Conservation (phyloP, 371 early-diverging fungal genomes). For the Chytridiales sp. region DNA sequence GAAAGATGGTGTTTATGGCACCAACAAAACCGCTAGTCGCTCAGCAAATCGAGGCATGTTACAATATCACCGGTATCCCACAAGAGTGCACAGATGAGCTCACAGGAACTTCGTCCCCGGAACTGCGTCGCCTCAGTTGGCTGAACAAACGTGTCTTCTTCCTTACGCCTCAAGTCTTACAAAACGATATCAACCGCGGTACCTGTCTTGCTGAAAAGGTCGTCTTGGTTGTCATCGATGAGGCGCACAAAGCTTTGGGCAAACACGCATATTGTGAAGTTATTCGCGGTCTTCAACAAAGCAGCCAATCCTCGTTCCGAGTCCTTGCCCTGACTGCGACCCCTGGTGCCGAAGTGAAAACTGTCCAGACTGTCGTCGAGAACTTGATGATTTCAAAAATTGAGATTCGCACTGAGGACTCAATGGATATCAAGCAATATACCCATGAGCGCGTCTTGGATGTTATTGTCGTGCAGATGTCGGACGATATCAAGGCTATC, state of each 20-base stretch:
- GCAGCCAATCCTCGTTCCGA: constrained; percentile 54
- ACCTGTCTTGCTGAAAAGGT: constrained; percentile 42
- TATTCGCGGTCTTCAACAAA: constrained; percentile 57
- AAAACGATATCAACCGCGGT: constrained; percentile 71
- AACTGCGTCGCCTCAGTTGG: constrained; percentile 49
- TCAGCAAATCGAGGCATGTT: constrained; percentile 89
- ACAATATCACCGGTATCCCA: constrained; percentile 67
- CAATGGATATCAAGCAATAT: constrained; percentile 75
- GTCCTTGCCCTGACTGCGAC: constrained; percentile 90
- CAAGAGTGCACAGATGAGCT: constrained; percentile 69
- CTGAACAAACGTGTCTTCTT: constrained; percentile 67
- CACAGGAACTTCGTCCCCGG: constrained; percentile 68
- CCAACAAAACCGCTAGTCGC: constrained; percentile 89
- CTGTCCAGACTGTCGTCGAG: constrained; percentile 75
- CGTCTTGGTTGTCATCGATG: constrained; percentile 83
- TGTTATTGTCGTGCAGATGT: constrained; percentile 62
- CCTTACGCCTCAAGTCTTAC: constrained; percentile 85
- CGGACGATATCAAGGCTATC: constrained; percentile 58
- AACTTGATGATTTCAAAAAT: constrained; percentile 76
- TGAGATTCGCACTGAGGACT: constrained; percentile 88
- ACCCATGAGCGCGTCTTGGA: constrained; percentile 68
- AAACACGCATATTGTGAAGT: constrained; percentile 80
- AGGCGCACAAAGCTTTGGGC: constrained; percentile 89
- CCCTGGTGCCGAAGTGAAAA: constrained; percentile 67
- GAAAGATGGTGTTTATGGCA: constrained; percentile 84